Evolutionary conservation across 2,329 filamentous ascomycete species (phyloP), one percentile per base, ranked within the genome.

Genomic region (Penicillium decumbens): DNA sequence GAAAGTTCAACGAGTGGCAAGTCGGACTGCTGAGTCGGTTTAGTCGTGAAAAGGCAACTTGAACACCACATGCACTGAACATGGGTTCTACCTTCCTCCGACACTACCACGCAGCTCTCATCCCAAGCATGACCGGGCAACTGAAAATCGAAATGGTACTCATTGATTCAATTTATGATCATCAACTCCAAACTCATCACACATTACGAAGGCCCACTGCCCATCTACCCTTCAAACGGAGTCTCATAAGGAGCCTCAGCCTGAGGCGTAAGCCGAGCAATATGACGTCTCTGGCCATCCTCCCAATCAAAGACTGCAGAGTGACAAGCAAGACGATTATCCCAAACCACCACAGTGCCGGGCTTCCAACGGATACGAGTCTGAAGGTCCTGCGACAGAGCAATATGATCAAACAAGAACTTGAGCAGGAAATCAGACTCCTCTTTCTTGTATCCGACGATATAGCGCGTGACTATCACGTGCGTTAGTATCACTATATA

Each of bases 331-430:
- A 91, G 81, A 28, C 88, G 78, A 73, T 92, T 93, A 67, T 93
- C 89, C 88, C 88, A 95, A 0, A 92, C 83, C 1, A 93, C 87
- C 1, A 95, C 88, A 0, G 87, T 92, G n/a, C 82, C 80, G 38
- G 82, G 77, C 59, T 83, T 82, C 89, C 89, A 95, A 67, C 85
- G 87, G 43, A 95, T 78, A 23, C 87, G 80, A 4, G 78, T 78
- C 59, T 91, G 87, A 66, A 89, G 81, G 63, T 90, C 87, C 43
- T 84, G 81, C 18, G 84, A 84, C 35, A 80, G 78, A 0, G 83
- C 84, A 45, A 89, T 82, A 62, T 90, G 87, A 62, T 89, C 81
- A 65, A 84, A 89, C 13, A 91, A 71, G 73, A 90, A 90, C 62
- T 88, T 88, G 50, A 91, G 76, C 8, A 91, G 74, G 41, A 78